Evolutionary conservation across 1,139 yeast species (phyloP).

Genomic region (Debaryomyces subglobosus): DNA sequence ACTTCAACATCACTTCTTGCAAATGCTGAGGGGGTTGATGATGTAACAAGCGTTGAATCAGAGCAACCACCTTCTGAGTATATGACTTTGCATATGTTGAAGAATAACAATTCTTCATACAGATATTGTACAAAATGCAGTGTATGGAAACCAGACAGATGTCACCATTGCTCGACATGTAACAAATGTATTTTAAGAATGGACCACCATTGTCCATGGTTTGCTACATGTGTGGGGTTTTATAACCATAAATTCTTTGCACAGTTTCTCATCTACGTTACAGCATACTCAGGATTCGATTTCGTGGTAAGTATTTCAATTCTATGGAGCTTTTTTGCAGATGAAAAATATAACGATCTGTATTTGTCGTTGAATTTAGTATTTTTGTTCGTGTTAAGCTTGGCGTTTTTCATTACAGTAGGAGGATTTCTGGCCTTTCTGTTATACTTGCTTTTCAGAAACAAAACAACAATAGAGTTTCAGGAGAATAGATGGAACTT

Average conservation of each 20-base stretch:
- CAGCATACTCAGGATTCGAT: conserved; percentile 48
- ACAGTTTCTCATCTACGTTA: conserved; percentile 67
- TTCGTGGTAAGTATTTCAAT: conserved; percentile 42
- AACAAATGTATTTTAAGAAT: conserved; percentile 70
- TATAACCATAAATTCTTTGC: conserved; percentile 77
- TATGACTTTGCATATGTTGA: conserved; percentile 21
- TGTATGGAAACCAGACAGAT: conserved; percentile 92
- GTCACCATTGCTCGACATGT: conserved; percentile 85
- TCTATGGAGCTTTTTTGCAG: conserved; percentile 54
- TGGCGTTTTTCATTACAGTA: conserved; percentile 68
- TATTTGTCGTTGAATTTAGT: conserved; percentile 63
- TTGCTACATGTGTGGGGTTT: conserved; percentile 69
- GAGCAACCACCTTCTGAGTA: conserved; percentile 21
- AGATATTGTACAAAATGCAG: conserved; percentile 61
- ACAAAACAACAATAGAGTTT: conserved; percentile 82
- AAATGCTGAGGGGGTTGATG: conserved; percentile 9
- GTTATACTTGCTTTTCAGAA: conserved; percentile 58
- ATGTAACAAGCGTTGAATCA: neutral
- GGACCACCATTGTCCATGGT: conserved; percentile 99
- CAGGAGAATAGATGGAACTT: conserved; percentile 55
- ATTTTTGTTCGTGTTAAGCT: conserved; percentile 58
- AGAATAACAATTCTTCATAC: conserved; percentile 11
- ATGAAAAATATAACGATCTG: conserved; percentile 38
- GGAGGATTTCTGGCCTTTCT: conserved; percentile 61
- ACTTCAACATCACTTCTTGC: conserved; percentile 10